phyloP scores from a whole-genome alignment of 192 early-diverging fungal genomes.

The Coemansia sp. region DNA sequence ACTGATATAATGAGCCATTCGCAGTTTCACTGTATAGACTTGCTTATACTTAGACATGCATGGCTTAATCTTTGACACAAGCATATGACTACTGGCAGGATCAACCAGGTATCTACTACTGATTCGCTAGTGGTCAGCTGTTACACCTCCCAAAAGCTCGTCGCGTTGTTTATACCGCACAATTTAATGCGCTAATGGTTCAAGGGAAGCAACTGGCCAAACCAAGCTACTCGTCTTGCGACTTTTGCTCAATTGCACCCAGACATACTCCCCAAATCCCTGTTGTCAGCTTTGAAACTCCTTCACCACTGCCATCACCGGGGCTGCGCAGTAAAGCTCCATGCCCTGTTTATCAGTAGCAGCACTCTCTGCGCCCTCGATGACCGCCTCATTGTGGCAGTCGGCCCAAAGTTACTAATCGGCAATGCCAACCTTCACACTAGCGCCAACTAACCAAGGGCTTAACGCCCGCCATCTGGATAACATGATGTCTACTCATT shows the following conservation, averaged over 20 bases:
- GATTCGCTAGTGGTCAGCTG: no score
- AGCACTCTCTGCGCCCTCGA: not conserved
- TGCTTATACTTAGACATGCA: slow-evolving; percentile 73
- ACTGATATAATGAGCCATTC: slow-evolving; percentile 86
- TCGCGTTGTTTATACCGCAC: not conserved
- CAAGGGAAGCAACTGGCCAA: not conserved
- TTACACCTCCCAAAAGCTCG: not conserved
- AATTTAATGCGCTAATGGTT: not conserved
- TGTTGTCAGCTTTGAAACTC: slow-evolving; percentile 12
- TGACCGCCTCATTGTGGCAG: not conserved
- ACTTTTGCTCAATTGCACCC: not conserved
- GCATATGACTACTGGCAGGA: slow-evolving; percentile 78
- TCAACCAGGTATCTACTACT: slow-evolving; percentile 65
- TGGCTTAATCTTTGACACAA: slow-evolving; percentile 79
- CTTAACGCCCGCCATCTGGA: not conserved
- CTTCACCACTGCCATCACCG: not conserved
- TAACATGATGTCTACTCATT: not conserved
- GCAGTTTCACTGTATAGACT: slow-evolving; percentile 72
- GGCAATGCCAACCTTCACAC: not conserved
- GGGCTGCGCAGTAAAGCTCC: not conserved
- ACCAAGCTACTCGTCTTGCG: not conserved
- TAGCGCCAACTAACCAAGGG: not conserved
- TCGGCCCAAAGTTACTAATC: not conserved
- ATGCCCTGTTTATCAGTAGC: not conserved
- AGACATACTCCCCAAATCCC: not conserved